Evolutionary conservation across 2,329 filamentous ascomycete genomes (phyloP).

Genomic region (Aquanectria penicillioides): DNA sequence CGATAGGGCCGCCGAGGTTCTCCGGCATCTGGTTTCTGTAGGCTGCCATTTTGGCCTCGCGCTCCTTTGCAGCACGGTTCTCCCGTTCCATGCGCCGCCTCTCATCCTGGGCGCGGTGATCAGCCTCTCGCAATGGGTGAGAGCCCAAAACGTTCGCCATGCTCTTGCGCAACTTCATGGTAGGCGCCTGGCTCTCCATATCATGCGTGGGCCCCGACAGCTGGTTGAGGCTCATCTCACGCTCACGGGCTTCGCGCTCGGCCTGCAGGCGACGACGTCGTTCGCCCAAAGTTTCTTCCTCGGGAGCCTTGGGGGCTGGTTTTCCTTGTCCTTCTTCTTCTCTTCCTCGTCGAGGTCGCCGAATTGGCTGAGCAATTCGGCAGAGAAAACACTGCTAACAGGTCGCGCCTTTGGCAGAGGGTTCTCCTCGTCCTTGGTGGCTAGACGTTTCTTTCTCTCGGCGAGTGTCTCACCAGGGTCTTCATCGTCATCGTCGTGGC

Average conservation of each 20-base stretch:
- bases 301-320: constrained; percentile 54
- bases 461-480: constrained; percentile 72
- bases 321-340: constrained; percentile 50
- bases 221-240: constrained; percentile 58
- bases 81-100: constrained; percentile 54
- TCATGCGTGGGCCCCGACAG: constrained; percentile 28
- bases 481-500: constrained; percentile 58
- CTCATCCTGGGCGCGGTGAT: constrained; percentile 55
- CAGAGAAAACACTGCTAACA: constrained; percentile 73
- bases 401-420: constrained; percentile 64
- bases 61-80: constrained; percentile 51
- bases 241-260: constrained; percentile 70
- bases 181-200: constrained; percentile 17
- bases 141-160: constrained; percentile 68
- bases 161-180: constrained; percentile 53
- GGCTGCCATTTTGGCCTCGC: constrained; percentile 59
- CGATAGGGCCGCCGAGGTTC: constrained; percentile 44
- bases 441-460: constrained; percentile 72
- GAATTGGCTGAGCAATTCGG: constrained; percentile 74
- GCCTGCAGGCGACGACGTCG: constrained; percentile 78
- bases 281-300: constrained; percentile 83
- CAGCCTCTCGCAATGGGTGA: constrained; percentile 52
- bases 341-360: constrained; percentile 59
- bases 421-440: constrained; percentile 61
- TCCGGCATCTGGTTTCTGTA: constrained; percentile 62